Evolutionary conservation across 2,329 filamentous ascomycete genomes (phyloP), one percentile per base, ranked within the genome.

Genomic region (Sporothrix schenckii): DNA sequence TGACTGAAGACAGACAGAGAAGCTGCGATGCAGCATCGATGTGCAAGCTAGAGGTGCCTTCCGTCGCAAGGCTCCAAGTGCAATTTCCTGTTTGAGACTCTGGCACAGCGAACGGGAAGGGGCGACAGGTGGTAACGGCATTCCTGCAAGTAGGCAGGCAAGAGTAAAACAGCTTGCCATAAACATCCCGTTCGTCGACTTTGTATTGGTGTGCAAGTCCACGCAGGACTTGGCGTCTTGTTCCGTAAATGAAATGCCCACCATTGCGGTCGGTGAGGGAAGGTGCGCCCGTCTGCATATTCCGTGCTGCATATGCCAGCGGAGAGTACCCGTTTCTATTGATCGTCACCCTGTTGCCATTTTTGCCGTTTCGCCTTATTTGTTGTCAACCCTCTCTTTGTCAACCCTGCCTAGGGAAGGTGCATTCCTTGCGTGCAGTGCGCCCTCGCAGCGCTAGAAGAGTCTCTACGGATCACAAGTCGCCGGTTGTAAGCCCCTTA

Each of bases 191-290:
- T 34, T 14, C 21, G 47, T 34, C 24, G 49, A 30, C 53, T 41
- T 24, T 47, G 19, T 53, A 50, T 53, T n/a, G 44, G 44, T 66
- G 63, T 39, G 27, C 5, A 52, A 16, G 14, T 52, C 24, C 10
- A 39, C 53, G 24, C 63, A 66, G 27, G 19, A 56, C 52, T 44
- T 34, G 34, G 66, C 27, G 50, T 41, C 27, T 68, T 56, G 34
- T 54, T 68, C 66, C 66, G 66, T 47, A 56, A 13, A 68, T 68
- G 66, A 68, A 68, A 34, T 27, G 30, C 50, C 66, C 58, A 61
- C 58, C 39, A 61, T 61, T 14, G 39, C 21, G 58, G 49, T 68
- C 66, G 66, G 66, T 68, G 52, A 68, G 56, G 66, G 49, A 54
- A 67, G 65, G 65, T 67, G 50, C 65, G 50, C 19, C 65, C 65